These are phyloP conservation scores for Boletus mariae DNA, from an alignment of 1,284 basidiomycete genomes.

Conservation along the genomic window DNA sequence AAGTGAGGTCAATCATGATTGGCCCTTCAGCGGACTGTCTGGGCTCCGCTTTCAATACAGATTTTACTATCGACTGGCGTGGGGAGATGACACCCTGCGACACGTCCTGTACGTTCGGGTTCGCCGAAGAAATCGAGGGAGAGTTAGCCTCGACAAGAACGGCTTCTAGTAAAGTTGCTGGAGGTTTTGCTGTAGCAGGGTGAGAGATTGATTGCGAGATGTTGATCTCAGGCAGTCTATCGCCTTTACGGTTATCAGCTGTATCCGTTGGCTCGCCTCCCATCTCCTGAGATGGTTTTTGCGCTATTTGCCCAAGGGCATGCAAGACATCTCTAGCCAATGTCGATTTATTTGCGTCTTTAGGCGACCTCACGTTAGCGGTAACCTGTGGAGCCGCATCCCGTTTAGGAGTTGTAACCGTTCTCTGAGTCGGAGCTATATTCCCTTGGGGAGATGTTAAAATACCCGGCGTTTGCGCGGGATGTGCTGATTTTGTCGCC, in stretches of 20 bases:
- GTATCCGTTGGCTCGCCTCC: slow-evolving; percentile 1
- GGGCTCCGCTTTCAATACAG: slow-evolving; percentile 1
- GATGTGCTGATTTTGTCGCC: slow-evolving; percentile 6
- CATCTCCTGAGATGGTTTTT: slow-evolving; percentile 6
- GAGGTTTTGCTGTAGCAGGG: background rate
- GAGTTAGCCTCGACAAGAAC: background rate
- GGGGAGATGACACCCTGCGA: background rate
- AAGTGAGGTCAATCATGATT: slow-evolving; percentile 30
- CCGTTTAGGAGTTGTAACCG: slow-evolving; percentile 7
- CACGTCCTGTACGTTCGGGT: background rate
- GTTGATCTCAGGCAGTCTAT: background rate
- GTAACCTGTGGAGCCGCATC: background rate
- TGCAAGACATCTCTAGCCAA: slow-evolving; percentile 43
- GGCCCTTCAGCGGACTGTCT: slow-evolving; percentile 12
- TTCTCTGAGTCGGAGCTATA: background rate
- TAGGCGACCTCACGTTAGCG: slow-evolving; percentile 29
- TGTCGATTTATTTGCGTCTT: slow-evolving; percentile 36
- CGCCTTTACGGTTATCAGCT: background rate
- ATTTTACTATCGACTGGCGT: background rate
- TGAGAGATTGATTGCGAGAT: background rate
- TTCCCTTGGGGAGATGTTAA: background rate
- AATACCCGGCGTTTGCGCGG: slow-evolving; percentile 1
- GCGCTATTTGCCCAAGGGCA: slow-evolving; percentile 32
- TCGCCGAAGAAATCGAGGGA: background rate
- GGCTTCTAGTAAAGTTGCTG: background rate